Conservation (phyloP, 768 basidiomycete species). For the Strobilomyces confusus region DNA sequence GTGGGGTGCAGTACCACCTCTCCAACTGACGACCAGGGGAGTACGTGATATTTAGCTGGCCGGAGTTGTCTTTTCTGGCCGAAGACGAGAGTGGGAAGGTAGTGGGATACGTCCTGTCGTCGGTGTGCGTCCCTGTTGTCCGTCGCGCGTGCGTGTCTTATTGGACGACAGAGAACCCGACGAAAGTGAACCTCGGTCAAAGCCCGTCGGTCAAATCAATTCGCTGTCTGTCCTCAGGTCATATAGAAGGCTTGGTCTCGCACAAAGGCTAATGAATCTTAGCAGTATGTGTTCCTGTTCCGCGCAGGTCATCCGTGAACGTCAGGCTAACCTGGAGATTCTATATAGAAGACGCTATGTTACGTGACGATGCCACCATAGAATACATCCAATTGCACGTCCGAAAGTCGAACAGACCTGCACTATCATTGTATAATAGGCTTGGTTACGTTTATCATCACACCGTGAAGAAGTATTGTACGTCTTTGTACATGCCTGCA, state of each 20-base stretch:
- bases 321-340: conserved; percentile 1
- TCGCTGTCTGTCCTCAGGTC: conserved; percentile 27
- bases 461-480: conserved; percentile 24
- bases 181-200: conserved; percentile 7
- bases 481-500: conserved; percentile 4
- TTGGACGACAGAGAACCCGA: conserved; percentile 20
- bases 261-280: conserved; percentile 23
- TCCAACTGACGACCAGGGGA: conserved; percentile 34
- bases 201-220: conserved; percentile 26
- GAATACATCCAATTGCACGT: conserved; percentile 27
- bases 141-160: conserved; percentile 1
- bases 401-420: conserved; percentile 26
- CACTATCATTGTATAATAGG: conserved; percentile 20
- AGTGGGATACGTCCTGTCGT: conserved; percentile 55
- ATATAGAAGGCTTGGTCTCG: conserved; percentile 29
- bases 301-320: neutral
- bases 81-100: conserved; percentile 46
- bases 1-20: neutral
- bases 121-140: conserved; percentile 40
- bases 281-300: conserved; percentile 18
- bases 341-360: conserved; percentile 27
- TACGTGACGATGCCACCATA: conserved; percentile 12
- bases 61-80: conserved; percentile 50
- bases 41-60: conserved; percentile 47
- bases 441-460: conserved; percentile 22